A percentile compares a stretch with the other conserved stretches of the same genome.
Conservation (phyloP, 768 basidiomycete genomes). For the Lactifluus pinguis region DNA sequence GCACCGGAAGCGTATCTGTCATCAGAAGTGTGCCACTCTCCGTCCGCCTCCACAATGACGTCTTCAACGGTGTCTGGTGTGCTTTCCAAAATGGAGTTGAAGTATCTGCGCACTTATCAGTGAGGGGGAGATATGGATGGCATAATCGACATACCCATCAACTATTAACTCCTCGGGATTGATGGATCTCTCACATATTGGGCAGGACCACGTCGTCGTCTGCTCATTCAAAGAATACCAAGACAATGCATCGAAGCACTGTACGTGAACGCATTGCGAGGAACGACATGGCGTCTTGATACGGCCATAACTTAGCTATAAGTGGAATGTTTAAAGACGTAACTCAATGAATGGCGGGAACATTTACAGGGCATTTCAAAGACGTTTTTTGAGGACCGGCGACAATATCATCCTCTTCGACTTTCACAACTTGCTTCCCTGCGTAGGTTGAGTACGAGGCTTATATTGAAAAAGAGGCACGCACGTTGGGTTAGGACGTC, state of each 20-base stretch:
- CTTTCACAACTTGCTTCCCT: conserved; percentile 48
- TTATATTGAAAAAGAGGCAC: conserved; percentile 22
- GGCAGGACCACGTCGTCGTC: conserved; percentile 94
- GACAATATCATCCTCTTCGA: conserved; percentile 85
- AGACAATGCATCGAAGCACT: conserved; percentile 91
- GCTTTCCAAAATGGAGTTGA: conserved; percentile 71
- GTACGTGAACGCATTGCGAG: conserved; percentile 75
- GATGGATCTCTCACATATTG: conserved; percentile 79
- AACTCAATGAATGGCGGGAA: background rate
- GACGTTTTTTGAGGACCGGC: conserved; percentile 87
- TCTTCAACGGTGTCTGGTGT: conserved; percentile 81
- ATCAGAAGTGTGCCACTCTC: conserved; percentile 92
- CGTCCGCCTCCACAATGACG: conserved; percentile 88
- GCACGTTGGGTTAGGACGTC: conserved; percentile 64
- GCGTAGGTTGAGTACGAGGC: conserved; percentile 5
- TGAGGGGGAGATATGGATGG: background rate
- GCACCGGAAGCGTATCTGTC: conserved; percentile 66
- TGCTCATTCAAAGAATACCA: conserved; percentile 96
- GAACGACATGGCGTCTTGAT: conserved; percentile 82
- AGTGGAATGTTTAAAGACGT: background rate
- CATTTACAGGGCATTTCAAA: conserved; percentile 84
- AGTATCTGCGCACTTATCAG: conserved; percentile 48
- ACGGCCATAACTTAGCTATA: conserved; percentile 76
- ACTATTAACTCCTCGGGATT: conserved; percentile 77
- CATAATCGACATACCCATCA: conserved; percentile 62